Base-by-base conservation (phyloP, 1,139 yeast genomes). In the Hemisphaericaspora xylanilytica region DNA sequence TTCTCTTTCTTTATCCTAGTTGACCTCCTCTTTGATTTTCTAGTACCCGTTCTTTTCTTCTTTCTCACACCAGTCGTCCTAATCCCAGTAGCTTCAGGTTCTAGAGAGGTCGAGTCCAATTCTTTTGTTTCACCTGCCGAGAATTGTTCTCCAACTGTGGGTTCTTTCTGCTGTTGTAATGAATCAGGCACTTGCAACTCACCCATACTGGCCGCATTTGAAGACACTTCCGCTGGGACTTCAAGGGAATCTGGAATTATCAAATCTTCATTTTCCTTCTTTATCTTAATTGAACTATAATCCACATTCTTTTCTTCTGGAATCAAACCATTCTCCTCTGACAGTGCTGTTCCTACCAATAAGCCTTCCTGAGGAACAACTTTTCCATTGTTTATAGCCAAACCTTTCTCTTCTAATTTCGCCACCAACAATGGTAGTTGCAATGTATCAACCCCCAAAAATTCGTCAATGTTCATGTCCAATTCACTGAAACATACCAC, bases 401-500 rank as follows among this genome's bases (percentile, higher is more conserved):
- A 14, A 2, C 35, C 33, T 24, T 35, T 28, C 20, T 28, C 28
- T 11, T 39, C 34, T 28, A 41, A 39, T 21, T 21, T 36, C 8
- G 26, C 14, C 2, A 20, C 12, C 10, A 41, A 38, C 17, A 29
- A n/a, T 4, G 40, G 35, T 5, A 32, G 33, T 5, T 26, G 31
- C 7, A 31, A 25, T 8, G 18, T 17, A 14, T 35, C 33, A 11
- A 17, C 15, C 11, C 32, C n/a, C 35, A 33, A 36, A 21, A 22
- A 28, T 6, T 28, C 24, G 5, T 32, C 36, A 15, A 46, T 35
- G 18, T 46, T 45, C 28, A 41, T 42, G 2, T 35, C 41, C 36
- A 37, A 38, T 12, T 42, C 45, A 4, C 32, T 33, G 14, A 24
- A 35, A 22, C 51, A 40, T 5, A 41, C 34, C 2, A 40, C 24